These are phyloP conservation scores for Podaxis sp. DNA, from an alignment of 768 basidiomycete genomes.

Conservation along the genomic window DNA sequence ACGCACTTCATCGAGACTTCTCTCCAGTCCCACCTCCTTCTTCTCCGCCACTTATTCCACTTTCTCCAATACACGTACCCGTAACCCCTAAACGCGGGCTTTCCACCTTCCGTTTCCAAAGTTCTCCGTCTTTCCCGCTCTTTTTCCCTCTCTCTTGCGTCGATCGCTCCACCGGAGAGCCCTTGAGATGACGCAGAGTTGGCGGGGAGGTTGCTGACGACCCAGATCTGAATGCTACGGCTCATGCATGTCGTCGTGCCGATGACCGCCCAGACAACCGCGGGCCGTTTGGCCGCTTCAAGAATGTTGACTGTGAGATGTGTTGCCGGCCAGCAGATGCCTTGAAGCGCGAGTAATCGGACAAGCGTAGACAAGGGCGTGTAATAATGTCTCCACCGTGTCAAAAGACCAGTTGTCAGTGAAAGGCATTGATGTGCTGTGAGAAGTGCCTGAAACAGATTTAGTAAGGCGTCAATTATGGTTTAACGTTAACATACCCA, in stretches of 20 bases:
- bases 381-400: constrained; percentile 91
- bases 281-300: constrained; percentile 67
- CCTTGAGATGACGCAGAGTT: constrained; percentile 13
- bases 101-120: constrained; percentile 10
- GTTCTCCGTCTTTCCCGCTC: constrained; percentile 9
- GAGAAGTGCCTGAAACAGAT: constrained; percentile 59
- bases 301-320: constrained; percentile 80
- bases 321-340: constrained; percentile 96
- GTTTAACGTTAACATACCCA: constrained; percentile 52
- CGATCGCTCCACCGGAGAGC: not conserved
- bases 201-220: constrained; percentile 80
- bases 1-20: constrained; percentile 69
- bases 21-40: constrained; percentile 69
- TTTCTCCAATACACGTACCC: constrained; percentile 15
- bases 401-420: constrained; percentile 85
- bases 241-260: constrained; percentile 86
- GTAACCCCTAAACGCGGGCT: constrained; percentile 4
- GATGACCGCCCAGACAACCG: constrained; percentile 88
- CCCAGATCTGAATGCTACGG: constrained; percentile 90
- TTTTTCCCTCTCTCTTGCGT: constrained; percentile 2
- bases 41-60: constrained; percentile 48
- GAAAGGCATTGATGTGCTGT: constrained; percentile 89
- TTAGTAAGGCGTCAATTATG: constrained; percentile 2
- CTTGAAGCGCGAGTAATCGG: constrained; percentile 88
- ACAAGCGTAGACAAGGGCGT: constrained; percentile 85